phyloP scores from a whole-genome alignment of 1,284 basidiomycete species.

The Fomes fomentarius region DNA sequence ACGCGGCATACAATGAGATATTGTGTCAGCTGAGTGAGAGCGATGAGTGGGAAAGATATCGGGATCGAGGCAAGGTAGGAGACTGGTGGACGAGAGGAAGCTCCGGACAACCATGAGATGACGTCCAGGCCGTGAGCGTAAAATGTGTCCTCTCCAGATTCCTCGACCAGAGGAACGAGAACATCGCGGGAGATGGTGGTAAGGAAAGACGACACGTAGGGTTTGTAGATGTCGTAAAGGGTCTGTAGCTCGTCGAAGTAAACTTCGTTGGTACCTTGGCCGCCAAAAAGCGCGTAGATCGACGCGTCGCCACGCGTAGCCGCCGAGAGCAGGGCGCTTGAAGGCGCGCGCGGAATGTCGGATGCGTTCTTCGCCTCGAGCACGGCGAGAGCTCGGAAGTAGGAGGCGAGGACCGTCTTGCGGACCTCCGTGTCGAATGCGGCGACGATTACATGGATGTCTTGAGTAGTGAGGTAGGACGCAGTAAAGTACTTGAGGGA shows the following conservation, averaged over 20 bases:
- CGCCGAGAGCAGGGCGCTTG: conserved; percentile 78
- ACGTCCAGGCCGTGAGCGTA: conserved; percentile 87
- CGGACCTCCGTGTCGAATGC: conserved; percentile 77
- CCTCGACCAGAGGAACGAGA: conserved; percentile 75
- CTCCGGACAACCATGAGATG: conserved; percentile 82
- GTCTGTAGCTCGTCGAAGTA: conserved; percentile 96
- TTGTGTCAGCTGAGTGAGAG: conserved; percentile 93
- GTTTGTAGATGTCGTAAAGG: conserved; percentile 89
- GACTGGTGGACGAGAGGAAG: conserved; percentile 71
- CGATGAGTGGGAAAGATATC: conserved; percentile 95
- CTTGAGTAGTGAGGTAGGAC: conserved; percentile 73
- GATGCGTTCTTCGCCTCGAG: conserved; percentile 67
- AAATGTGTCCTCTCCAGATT: conserved; percentile 63
- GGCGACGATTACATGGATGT: conserved; percentile 83
- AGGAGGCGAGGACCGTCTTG: conserved; percentile 78
- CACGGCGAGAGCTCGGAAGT: conserved; percentile 77
- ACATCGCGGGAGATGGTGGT: conserved; percentile 65
- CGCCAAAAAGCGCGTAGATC: conserved; percentile 94
- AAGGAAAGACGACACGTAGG: conserved; percentile 81
- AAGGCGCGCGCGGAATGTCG: conserved; percentile 64
- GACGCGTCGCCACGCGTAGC: conserved; percentile 74
- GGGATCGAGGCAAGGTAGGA: conserved; percentile 95
- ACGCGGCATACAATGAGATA: conserved; percentile 85
- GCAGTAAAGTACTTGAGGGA: conserved; percentile 80
- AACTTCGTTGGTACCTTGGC: conserved; percentile 98